Evolutionary conservation across 2,329 filamentous ascomycete genomes (phyloP), one percentile per base, ranked within the genome.

Genomic region (Cladosporium sp.): DNA sequence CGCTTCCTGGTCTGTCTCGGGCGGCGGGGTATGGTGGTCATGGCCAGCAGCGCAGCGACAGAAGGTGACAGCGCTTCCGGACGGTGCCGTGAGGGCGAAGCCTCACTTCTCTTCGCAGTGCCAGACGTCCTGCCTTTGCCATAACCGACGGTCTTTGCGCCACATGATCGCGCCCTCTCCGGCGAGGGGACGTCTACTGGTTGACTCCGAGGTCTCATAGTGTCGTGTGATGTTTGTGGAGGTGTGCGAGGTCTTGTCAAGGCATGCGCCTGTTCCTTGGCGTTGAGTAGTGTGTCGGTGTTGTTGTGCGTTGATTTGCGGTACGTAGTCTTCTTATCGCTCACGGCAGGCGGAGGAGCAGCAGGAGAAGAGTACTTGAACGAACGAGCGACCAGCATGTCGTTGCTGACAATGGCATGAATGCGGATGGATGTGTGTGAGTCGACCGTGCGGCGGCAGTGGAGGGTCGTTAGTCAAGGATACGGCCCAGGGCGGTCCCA

Each of bases 21-120:
- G 19, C 60, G 65, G 54, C 76, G 77, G 3, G 80, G 81, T 45
- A 84, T 84, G 2, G 78, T 69, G 2, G 81, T 84, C 43, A 81
- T 75, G 52, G 81, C 77, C 33, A 84, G 68, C 52, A 84, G 68
- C 9, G 78, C 79, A 22, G 78, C 79, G 46, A 83, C 74, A 18
- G 79, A 74, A n/a, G 76, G 72, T 13, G 78, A 77, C 4, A 82
- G 63, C 9, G 73, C 72, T 59, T 68, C 73, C 54, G 66, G 68
- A 58, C 53, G 53, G 42, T 51, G 49, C n/a, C 43, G 52, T 13
- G 40, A 32, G 5, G 35, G 31, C 37, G 33, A 42, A 19, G 41
- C 42, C n/a, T 43, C 43, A 16, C 46, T 52, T 16, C 22, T 43
- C 31, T 8, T 34, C 22, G 35, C 37, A 18, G 46, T 32, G 16